Evolutionary conservation across 2,329 filamentous ascomycete species (phyloP).

Genomic region (Penicillium sp.): DNA sequence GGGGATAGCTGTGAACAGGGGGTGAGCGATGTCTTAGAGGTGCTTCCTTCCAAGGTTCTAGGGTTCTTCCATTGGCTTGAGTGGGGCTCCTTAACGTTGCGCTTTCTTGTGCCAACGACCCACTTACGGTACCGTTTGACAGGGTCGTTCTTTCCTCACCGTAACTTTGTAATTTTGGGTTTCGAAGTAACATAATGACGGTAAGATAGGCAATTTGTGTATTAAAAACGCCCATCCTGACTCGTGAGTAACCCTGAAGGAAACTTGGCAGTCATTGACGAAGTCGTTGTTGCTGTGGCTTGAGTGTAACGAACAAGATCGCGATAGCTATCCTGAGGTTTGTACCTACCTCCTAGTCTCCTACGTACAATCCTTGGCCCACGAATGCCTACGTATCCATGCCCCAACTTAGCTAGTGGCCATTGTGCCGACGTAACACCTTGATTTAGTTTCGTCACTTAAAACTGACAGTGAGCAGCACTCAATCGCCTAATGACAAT

Average conservation of each 20-base stretch:
- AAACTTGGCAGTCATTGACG: not conserved
- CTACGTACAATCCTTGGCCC: not conserved
- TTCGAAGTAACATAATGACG: not conserved
- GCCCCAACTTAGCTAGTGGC: constrained; percentile 9
- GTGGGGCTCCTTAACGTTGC: constrained; percentile 21
- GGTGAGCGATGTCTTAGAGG: constrained; percentile 16
- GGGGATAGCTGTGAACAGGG: constrained; percentile 2
- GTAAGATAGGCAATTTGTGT: not conserved
- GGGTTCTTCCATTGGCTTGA: constrained; percentile 28
- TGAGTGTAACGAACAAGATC: not conserved
- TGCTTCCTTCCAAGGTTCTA: constrained; percentile 27
- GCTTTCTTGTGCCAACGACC: constrained; percentile 15
- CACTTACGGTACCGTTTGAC: constrained; percentile 14
- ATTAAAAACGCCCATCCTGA: not conserved
- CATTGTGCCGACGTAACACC: constrained; percentile 11
- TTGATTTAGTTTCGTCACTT: constrained; percentile 2
- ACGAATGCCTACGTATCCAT: constrained; percentile 14
- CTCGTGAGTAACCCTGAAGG: too few species aligned
- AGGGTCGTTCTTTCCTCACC: constrained; percentile 17
- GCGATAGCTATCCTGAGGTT: not conserved
- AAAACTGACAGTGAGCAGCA: not conserved
- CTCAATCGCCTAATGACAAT: not conserved
- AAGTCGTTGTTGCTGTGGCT: not conserved
- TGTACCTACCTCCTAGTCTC: too few species aligned
- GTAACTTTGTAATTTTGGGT: not conserved